Conservation (phyloP, 495 filamentous ascomycete species). For the Hypoxylon cercidicola region DNA sequence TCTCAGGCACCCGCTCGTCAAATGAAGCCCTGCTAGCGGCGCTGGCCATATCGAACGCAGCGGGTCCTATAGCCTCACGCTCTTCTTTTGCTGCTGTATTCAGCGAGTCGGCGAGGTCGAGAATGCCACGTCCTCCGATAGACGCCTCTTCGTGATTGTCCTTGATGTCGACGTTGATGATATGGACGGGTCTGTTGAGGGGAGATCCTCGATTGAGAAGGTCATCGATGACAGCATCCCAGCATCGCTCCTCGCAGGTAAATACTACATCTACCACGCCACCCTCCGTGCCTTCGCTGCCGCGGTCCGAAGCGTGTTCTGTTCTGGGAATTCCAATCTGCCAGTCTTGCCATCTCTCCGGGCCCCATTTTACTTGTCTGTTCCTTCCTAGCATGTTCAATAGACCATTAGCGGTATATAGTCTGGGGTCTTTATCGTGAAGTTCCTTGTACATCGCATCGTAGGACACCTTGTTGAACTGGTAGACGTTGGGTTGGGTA, state of each 20-base stretch:
- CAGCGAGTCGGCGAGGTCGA: slow-evolving; percentile 87
- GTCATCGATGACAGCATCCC: slow-evolving; percentile 98
- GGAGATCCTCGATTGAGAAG: slow-evolving; percentile 82
- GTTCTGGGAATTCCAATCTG: slow-evolving; percentile 83
- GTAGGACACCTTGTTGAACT: slow-evolving; percentile 96
- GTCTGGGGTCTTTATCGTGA: slow-evolving; percentile 79
- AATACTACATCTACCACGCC: slow-evolving; percentile 95
- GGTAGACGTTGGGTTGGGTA: slow-evolving; percentile 94
- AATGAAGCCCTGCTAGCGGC: slow-evolving; percentile 77
- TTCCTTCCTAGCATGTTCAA: slow-evolving; percentile 97
- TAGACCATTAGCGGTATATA: slow-evolving; percentile 92
- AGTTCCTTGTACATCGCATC: slow-evolving; percentile 91
- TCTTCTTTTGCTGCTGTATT: slow-evolving; percentile 86
- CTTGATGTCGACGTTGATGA: slow-evolving; percentile 97
- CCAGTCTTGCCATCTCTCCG: slow-evolving; percentile 99
- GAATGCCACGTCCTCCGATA: slow-evolving; percentile 88
- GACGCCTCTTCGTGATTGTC: slow-evolving; percentile 98
- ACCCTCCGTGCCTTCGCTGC: slow-evolving; percentile 81
- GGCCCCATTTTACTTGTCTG: slow-evolving; percentile 88
- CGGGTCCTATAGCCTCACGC: slow-evolving; percentile 67
- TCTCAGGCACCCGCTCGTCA: slow-evolving; percentile 92
- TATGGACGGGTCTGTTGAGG: slow-evolving; percentile 91
- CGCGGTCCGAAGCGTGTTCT: slow-evolving; percentile 70
- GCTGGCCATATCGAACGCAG: slow-evolving; percentile 74
- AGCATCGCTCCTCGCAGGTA: slow-evolving; percentile 97